Evolutionary conservation across 2,329 filamentous ascomycete species (phyloP).

Genomic region (Cordyceps pruinosa): DNA sequence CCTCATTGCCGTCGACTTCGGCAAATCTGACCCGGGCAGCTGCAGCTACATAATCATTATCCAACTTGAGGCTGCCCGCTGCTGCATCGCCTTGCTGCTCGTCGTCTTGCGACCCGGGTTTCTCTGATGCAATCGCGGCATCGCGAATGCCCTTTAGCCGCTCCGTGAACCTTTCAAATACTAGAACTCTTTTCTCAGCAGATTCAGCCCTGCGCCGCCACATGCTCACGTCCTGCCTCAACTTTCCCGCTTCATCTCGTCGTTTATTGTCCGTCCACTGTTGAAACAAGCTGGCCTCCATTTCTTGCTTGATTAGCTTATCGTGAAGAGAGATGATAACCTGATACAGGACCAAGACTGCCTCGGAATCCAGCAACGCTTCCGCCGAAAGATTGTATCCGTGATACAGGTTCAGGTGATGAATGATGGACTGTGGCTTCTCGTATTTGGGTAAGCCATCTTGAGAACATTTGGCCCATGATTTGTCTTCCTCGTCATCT

Average conservation of each 20-base stretch:
- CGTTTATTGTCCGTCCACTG: not conserved
- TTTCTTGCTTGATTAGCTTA: not conserved
- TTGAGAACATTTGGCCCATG: constrained; percentile 5
- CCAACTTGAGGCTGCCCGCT: not conserved
- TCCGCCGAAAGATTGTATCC: not conserved
- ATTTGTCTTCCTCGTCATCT: not conserved
- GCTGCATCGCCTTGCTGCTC: not conserved
- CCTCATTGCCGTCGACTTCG: constrained; percentile 6
- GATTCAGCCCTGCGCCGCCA: constrained; percentile 51
- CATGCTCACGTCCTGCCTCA: constrained; percentile 24
- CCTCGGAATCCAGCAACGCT: not conserved
- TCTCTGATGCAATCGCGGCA: constrained; percentile 12
- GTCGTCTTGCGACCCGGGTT: not conserved
- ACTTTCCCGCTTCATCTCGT: not conserved
- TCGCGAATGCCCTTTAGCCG: constrained; percentile 27
- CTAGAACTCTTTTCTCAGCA: constrained; percentile 46
- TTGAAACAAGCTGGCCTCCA: not conserved
- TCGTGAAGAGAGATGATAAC: constrained; percentile 8
- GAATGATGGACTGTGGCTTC: not conserved
- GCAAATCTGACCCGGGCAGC: constrained; percentile 10
- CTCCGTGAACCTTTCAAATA: constrained; percentile 38
- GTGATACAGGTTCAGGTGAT: not conserved
- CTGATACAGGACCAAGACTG: not conserved
- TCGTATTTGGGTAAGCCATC: not conserved
- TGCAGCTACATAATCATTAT: constrained; percentile 2